Percentiles rank a stretch among this genome's conserved stretches.
Conservation (phyloP, 2,329 filamentous ascomycete species). For the Thermothelomyces thermophilus region DNA sequence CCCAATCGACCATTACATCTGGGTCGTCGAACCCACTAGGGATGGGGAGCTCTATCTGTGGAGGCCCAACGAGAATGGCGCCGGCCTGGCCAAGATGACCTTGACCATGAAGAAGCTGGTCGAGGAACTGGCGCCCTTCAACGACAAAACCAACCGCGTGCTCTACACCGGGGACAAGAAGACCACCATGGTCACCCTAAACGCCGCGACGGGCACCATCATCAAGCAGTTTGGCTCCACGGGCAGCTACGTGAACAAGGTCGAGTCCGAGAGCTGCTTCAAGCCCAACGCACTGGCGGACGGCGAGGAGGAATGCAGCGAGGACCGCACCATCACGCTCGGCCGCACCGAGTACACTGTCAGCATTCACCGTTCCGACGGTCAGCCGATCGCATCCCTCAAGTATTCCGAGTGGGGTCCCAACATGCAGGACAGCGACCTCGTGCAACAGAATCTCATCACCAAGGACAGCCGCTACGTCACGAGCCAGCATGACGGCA, state of each 20-base stretch:
- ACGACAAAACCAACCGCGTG: constrained; percentile 66
- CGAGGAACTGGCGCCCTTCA: constrained; percentile 74
- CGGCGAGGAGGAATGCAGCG: constrained; percentile 69
- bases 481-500: constrained; percentile 78
- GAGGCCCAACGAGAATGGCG: constrained; percentile 55
- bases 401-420: constrained; percentile 92
- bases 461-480: constrained; percentile 87
- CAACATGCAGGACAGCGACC: constrained; percentile 83
- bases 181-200: constrained; percentile 80
- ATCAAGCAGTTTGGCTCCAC: constrained; percentile 76
- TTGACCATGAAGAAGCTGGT: constrained; percentile 80
- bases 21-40: constrained; percentile 88
- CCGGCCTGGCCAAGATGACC: constrained; percentile 58
- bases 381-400: constrained; percentile 75
- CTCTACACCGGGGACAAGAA: constrained; percentile 90
- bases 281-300: constrained; percentile 61
- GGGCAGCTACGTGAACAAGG: constrained; percentile 60
- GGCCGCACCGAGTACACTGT: constrained; percentile 88
- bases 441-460: constrained; percentile 71
- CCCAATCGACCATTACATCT: constrained; percentile 77
- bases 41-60: constrained; percentile 86
- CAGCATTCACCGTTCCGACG: constrained; percentile 68
- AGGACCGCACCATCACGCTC: constrained; percentile 72
- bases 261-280: constrained; percentile 60
- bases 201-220: constrained; percentile 76